Evolutionary conservation across 2,329 filamentous ascomycete genomes (phyloP), one percentile per base, ranked within the genome.

Genomic region (Aspergillus pseudoviridinutans): DNA sequence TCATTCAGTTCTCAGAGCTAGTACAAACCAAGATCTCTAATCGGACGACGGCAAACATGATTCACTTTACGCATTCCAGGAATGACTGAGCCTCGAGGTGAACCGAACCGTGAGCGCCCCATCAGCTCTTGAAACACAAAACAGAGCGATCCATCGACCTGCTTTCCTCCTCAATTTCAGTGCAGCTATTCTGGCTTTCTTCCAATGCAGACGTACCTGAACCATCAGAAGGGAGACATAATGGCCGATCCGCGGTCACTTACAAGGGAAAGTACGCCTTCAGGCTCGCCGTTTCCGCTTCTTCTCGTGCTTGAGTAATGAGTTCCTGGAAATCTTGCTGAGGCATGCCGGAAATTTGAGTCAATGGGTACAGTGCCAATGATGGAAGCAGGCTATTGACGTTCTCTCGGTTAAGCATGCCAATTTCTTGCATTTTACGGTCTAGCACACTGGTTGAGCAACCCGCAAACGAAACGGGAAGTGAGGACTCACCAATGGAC

Each of bases 401-500:
- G 60, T 74, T 76, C n/a, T 70, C 66, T 58, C 70, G 62, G 59
- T 78, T 78, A 53, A 68, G 61, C 27, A 68, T 65, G 29, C 79
- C 79, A 46, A 80, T 79, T 5, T 71, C 70, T 54, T 70, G 71
- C 64, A 74, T 72, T 56, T 74, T 73, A 46, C 67, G 64, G 55
- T 79, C 79, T 81, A 51, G n/a, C 51, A 9, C 41, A 50, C 38
- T 53, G 57, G 73, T 51, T 74, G 65, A n/a, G 29, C 29, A 25
- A 7, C 17, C 14, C n/a, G 55, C 7, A 41, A 17, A 20, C 14
- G 22, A 12, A n/a, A 5, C 41, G 7, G 22, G 50, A 24, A 14
- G 25, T 49, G 17, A 46, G 38, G 27, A 51, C 81, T 66, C 77
- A 91, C 89, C 82, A 61, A 71, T 84, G 22, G 87, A 80, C 89